Percentiles rank a stretch among this genome's conserved stretches.
These are phyloP conservation scores for Hirschioporus abietinus DNA, from an alignment of 768 basidiomycete genomes.

Conservation along the genomic window DNA sequence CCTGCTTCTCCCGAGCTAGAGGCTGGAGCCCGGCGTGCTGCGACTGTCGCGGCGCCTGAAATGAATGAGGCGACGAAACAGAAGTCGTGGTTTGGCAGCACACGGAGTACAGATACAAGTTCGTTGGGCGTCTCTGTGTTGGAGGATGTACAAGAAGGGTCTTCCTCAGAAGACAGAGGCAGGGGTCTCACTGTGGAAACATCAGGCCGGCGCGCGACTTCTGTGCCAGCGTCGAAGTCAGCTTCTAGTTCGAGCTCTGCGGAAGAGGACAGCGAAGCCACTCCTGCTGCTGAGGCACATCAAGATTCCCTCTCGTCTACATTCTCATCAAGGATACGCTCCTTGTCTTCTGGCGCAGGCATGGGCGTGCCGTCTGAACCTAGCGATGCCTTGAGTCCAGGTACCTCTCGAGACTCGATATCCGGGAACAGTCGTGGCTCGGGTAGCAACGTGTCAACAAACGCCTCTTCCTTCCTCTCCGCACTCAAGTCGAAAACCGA, in stretches of 20 bases:
- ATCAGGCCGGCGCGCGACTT: not conserved
- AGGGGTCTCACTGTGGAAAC: not conserved
- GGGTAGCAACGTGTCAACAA: not conserved
- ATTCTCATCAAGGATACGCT: not conserved
- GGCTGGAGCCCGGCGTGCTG: not conserved
- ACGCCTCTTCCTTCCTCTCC: slow-evolving; percentile 60
- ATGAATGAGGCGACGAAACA: not conserved
- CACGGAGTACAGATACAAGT: not conserved
- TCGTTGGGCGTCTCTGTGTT: not conserved
- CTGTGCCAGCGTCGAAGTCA: not conserved
- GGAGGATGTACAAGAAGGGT: not conserved
- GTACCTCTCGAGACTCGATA: not conserved
- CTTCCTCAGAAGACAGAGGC: not conserved
- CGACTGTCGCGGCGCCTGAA: not conserved
- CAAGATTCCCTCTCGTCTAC: not conserved
- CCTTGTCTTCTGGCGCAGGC: not conserved
- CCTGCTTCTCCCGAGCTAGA: not conserved
- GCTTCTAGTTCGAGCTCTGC: not conserved
- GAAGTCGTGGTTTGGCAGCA: not conserved
- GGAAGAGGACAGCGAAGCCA: not conserved
- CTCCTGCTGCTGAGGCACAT: not conserved
- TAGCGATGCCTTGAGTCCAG: not conserved
- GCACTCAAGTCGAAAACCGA: slow-evolving; percentile 78
- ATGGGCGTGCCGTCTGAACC: not conserved
- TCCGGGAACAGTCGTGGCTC: not conserved